Evolutionary conservation across 139 green algal species (phyloP), one percentile per base, ranked within the genome.

Genomic region (Pseudopediastrum boryanum): DNA sequence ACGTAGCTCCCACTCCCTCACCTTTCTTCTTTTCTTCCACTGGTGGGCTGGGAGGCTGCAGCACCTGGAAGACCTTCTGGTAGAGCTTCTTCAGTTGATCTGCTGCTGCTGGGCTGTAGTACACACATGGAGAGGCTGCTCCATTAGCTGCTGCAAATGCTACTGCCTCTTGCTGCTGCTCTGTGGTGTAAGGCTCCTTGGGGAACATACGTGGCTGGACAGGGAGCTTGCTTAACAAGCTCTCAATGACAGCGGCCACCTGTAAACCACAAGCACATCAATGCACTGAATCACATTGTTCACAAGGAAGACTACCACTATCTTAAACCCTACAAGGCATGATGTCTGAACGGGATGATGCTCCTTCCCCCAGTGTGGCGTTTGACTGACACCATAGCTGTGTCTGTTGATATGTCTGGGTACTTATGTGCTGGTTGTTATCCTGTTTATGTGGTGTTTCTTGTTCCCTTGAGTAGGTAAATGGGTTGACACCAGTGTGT

Each of bases 21-120:
- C 67, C 67, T 75, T 75, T 75, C 43, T 75, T 75, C 25, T 44
- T 13, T 27, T 75, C 67, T 43, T n/a, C n/a, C n/a, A 27, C 13
- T 38, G 67, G 67, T 31, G 67, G 67, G 42, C 31, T 31, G 1
- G 67, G 67, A 25, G 67, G 67, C 43, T 63, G 67, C 67, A 75
- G 67, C 43, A 75, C 46, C 42, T 31, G n/a, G 29, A 52, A 8
- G 2, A 31, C 43, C 23, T 54, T 41, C 46, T 46, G 19, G 9
- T 75, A 75, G 38, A 75, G 50, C 29, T 31, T 46, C 44, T 44
- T 39, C 43, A 75, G 38, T 31, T 54, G 41, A 13, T 31, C 33
- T 10, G 43, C 42, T 9, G 44, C 43, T 10, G 23, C 27, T 25
- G 67, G n/a, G 31, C 39, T 41, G 67, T 75, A 75, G 33, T 75